phyloP scores from a whole-genome alignment of 177 flowering plant genomes.

The Tripterygium wilfordii region DNA sequence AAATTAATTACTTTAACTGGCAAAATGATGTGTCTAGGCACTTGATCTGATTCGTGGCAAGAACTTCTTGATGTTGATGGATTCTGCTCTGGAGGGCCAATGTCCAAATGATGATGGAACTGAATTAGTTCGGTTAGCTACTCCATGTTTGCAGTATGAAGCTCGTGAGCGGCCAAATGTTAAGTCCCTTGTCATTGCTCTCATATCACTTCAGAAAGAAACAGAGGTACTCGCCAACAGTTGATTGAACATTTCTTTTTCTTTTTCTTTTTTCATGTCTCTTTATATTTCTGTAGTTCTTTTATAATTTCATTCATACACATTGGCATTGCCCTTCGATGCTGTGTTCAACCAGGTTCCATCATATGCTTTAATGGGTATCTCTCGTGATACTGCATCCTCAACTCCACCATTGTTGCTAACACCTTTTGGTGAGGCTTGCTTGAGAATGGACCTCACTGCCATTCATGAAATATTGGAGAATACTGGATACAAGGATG shows the following conservation, averaged over 20 bases:
- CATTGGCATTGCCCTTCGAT: background rate
- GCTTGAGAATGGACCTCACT: conserved; percentile 66
- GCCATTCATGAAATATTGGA: conserved; percentile 74
- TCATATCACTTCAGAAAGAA: conserved; percentile 69
- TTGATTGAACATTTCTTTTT: background rate
- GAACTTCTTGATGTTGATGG: conserved; percentile 8
- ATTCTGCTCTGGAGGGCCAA: conserved; percentile 77
- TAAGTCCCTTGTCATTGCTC: conserved; percentile 63
- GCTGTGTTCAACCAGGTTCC: conserved; percentile 46
- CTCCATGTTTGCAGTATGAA: conserved; percentile 83
- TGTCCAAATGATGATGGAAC: conserved; percentile 81
- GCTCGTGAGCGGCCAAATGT: conserved; percentile 85
- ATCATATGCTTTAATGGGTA: conserved; percentile 54
- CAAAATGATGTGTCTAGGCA: no score
- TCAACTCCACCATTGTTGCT: conserved; percentile 29
- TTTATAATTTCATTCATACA: no score
- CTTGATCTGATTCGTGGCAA: conserved; percentile 13
- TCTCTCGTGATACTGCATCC: conserved; percentile 33
- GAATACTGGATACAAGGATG: conserved; percentile 77
- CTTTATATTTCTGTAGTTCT: no score
- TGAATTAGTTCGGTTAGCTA: conserved; percentile 71
- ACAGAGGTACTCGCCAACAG: conserved; percentile 43
- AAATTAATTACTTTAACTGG: no score
- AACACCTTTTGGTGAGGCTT: conserved; percentile 71
- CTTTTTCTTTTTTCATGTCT: background rate